Percentiles rank a stretch among this genome's conserved stretches.
Conservation (phyloP, 164 flowering plant genomes). For the Annona squamosa region DNA sequence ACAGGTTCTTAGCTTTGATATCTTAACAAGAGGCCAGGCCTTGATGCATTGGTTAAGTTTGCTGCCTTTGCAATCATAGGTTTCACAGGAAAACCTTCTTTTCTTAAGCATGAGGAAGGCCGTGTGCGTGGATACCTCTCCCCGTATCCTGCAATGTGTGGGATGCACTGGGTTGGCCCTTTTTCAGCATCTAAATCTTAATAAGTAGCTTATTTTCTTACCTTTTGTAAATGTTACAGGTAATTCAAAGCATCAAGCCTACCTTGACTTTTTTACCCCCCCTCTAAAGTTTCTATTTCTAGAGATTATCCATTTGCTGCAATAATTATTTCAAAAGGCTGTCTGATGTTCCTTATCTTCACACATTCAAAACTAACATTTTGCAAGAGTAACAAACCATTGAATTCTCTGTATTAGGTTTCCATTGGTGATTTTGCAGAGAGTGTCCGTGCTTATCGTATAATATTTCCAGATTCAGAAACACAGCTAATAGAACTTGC, state of each 20-base stretch:
- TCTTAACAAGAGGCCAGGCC: too few species aligned
- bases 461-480: constrained; percentile 87
- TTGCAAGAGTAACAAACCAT: background rate
- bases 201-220: background rate
- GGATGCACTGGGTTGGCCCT: background rate
- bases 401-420: constrained; percentile 32
- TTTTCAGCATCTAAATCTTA: background rate
- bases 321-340: background rate
- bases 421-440: constrained; percentile 67
- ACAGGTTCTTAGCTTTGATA: too few species aligned
- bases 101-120: too few species aligned
- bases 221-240: too few species aligned
- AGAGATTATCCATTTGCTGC: background rate
- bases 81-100: too few species aligned
- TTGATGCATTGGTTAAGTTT: too few species aligned
- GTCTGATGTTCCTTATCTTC: background rate
- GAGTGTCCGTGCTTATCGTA: constrained; percentile 79
- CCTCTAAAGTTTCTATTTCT: background rate
- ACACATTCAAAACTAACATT: background rate
- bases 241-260: background rate
- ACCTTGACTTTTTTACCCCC: background rate
- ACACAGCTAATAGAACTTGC: constrained; percentile 56
- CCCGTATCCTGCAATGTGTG: too few species aligned
- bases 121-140: too few species aligned
- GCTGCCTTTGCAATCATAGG: too few species aligned